phyloP scores from a whole-genome alignment of 2,329 filamentous ascomycete species.

The Aspergillus uvarum region DNA sequence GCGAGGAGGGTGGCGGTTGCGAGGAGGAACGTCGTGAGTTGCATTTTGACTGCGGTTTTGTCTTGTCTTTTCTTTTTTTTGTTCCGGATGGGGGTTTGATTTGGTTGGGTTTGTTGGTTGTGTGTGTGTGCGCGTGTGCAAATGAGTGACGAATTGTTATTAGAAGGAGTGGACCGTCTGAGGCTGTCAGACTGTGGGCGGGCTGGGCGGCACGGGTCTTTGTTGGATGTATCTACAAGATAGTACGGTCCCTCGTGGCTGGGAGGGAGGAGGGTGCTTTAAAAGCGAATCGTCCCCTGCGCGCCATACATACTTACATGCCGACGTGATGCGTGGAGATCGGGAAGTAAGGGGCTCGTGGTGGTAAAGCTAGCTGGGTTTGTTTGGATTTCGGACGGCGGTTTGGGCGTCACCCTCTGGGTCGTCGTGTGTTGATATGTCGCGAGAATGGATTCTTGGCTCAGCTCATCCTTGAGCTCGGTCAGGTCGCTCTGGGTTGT shows the following conservation, averaged over 20 bases:
- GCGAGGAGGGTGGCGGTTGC: background rate
- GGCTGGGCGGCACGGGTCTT: background rate
- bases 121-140: background rate
- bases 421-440: background rate
- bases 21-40: constrained; percentile 1
- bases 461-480: too few relatives aligned
- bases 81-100: too few relatives aligned
- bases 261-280: background rate
- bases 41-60: background rate
- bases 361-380: background rate
- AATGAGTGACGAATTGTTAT: background rate
- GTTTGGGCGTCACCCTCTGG: background rate
- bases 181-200: background rate
- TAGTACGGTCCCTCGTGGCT: background rate
- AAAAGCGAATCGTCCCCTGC: background rate
- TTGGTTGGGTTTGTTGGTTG: background rate
- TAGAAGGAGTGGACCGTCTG: background rate
- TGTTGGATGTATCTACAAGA: background rate
- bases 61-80: too few relatives aligned
- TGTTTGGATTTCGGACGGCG: background rate
- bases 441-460: too few relatives aligned
- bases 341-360: background rate
- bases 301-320: background rate
- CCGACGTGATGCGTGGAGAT: background rate
- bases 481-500: too few relatives aligned